Conservation (phyloP, 2,329 filamentous ascomycete genomes). For the Paecilomyces formosus region DNA sequence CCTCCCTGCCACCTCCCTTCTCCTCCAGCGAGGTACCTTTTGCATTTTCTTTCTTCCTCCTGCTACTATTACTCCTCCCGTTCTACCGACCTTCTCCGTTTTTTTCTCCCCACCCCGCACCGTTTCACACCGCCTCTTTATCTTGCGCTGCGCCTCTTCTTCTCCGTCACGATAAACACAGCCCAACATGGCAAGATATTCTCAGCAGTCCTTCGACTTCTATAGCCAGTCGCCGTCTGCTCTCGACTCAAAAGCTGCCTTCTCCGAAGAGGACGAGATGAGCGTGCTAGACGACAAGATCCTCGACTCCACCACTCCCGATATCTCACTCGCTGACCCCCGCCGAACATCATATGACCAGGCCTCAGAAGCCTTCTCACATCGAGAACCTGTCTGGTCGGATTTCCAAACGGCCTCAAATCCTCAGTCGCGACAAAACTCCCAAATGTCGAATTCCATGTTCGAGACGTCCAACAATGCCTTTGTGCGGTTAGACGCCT, state of each 20-base stretch:
- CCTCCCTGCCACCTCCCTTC: slow-evolving; percentile 3
- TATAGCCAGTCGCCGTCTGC: slow-evolving; percentile 37
- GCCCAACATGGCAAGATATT: slow-evolving; percentile 35
- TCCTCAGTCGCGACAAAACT: slow-evolving; percentile 31
- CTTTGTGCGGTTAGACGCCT: slow-evolving; percentile 56
- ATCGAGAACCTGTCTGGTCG: slow-evolving; percentile 45
- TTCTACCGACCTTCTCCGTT: slow-evolving; percentile 3
- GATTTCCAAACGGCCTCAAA: slow-evolving; percentile 1
- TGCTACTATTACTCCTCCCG: not conserved
- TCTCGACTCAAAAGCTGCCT: slow-evolving; percentile 34
- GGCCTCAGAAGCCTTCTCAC: slow-evolving; percentile 45
- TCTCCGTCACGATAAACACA: slow-evolving; percentile 10
- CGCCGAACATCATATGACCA: slow-evolving; percentile 41
- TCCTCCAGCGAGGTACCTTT: slow-evolving; percentile 1
- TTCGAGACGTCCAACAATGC: slow-evolving; percentile 47
- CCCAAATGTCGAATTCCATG: slow-evolving; percentile 40
- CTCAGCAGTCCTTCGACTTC: slow-evolving; percentile 35
- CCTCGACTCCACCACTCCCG: slow-evolving; percentile 42
- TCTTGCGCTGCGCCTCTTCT: slow-evolving; percentile 1
- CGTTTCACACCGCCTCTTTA: slow-evolving; percentile 8
- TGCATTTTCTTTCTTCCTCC: slow-evolving; percentile 2
- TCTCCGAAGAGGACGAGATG: slow-evolving; percentile 46
- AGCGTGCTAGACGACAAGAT: slow-evolving; percentile 44
- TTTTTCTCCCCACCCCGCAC: slow-evolving; percentile 7
- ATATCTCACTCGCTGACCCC: slow-evolving; percentile 40